phyloP scores from a whole-genome alignment of 129 eudicot species.

The Dittrichia graveolens region DNA sequence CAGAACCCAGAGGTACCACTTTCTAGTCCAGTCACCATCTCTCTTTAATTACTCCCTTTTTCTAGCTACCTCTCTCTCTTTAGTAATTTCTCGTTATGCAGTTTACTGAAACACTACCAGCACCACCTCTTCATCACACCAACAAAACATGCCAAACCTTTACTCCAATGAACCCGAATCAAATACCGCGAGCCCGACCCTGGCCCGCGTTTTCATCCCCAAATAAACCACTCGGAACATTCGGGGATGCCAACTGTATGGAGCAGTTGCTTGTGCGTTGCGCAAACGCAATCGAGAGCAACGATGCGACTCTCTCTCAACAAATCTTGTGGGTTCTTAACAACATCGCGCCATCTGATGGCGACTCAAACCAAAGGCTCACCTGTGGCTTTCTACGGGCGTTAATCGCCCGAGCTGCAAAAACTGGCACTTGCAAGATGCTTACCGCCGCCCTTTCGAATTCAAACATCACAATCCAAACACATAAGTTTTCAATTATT shows the following conservation, averaged over 20 bases:
- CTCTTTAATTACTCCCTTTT: constrained; percentile 18
- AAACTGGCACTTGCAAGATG: constrained; percentile 57
- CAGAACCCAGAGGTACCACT: constrained; percentile 52
- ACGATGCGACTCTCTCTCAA: constrained; percentile 86
- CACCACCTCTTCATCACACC: constrained; percentile 45
- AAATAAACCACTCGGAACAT: constrained; percentile 41
- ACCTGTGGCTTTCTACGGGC: constrained; percentile 87
- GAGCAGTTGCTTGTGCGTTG: constrained; percentile 85
- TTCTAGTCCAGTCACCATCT: constrained; percentile 60
- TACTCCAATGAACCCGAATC: constrained; percentile 41
- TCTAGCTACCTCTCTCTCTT: constrained; percentile 31
- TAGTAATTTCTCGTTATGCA: constrained; percentile 56
- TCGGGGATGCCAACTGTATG: constrained; percentile 81
- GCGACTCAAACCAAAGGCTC: constrained; percentile 80
- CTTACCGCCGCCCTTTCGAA: constrained; percentile 47
- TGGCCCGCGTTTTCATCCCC: constrained; percentile 72
- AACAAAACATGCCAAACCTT: constrained; percentile 41
- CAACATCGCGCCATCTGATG: constrained; percentile 91
- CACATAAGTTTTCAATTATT: constrained; percentile 73
- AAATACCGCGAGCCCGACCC: constrained; percentile 44
- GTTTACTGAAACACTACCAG: constrained; percentile 53
- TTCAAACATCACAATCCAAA: constrained; percentile 34
- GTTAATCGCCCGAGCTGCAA: constrained; percentile 68
- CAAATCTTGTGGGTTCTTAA: constrained; percentile 96
- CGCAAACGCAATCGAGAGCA: constrained; percentile 81